Conservation (phyloP, 208 protist genomes). For the Borovskyia barvae region DNA sequence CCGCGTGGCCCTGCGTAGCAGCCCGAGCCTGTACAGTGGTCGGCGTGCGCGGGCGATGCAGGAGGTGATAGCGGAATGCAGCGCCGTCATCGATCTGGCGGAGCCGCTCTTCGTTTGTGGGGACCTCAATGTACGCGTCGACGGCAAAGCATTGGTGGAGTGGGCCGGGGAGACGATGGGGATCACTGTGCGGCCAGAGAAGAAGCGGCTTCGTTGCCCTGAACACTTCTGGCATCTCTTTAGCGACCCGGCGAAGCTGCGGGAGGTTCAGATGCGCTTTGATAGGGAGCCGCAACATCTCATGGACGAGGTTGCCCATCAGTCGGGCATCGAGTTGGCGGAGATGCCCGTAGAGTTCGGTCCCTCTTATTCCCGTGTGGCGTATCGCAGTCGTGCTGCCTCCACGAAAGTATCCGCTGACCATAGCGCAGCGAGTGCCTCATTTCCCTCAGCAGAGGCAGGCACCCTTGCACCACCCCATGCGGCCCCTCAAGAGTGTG, state of each 20-base stretch:
- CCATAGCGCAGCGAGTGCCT: no score
- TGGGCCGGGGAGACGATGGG: conserved; percentile 30
- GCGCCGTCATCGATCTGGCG: conserved; percentile 35
- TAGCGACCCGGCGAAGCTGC: conserved; percentile 3
- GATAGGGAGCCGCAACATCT: conserved; percentile 52
- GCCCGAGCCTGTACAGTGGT: conserved; percentile 51
- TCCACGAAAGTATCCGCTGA: no score
- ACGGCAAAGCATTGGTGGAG: conserved; percentile 34
- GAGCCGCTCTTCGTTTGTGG: conserved; percentile 81
- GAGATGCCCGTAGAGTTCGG: conserved; percentile 67
- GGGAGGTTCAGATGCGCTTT: conserved; percentile 30
- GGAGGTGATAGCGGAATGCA: conserved; percentile 61
- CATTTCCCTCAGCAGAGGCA: no score
- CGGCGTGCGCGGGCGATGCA: conserved; percentile 48
- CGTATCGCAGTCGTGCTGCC: conserved; percentile 9
- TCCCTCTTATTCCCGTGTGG: conserved; percentile 59
- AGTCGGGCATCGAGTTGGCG: conserved; percentile 51
- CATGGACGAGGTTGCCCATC: conserved; percentile 46
- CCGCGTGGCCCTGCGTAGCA: conserved; percentile 33
- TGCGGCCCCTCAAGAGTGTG: no score
- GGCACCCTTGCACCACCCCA: no score
- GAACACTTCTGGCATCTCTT: conserved; percentile 58
- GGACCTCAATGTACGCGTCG: conserved; percentile 74
- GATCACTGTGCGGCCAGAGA: conserved; percentile 36
- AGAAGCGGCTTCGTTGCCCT: conserved; percentile 47